Conservation (phyloP, 2,329 filamentous ascomycete genomes). For the Cercospora sp. region DNA sequence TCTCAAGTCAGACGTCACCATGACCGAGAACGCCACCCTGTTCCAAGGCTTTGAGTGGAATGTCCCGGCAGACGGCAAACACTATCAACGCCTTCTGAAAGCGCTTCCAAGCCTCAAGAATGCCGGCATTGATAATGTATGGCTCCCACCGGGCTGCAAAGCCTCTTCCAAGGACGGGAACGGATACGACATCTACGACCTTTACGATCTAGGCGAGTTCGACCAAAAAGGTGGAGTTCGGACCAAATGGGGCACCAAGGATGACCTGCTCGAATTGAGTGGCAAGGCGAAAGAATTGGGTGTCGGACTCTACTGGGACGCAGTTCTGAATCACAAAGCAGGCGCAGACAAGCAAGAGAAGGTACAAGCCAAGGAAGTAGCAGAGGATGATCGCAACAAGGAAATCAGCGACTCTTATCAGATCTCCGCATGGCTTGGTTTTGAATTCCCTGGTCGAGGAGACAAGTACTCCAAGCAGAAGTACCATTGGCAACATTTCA, state of each 20-base stretch:
- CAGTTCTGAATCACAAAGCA: slow-evolving; percentile 70
- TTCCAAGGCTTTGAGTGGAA: slow-evolving; percentile 74
- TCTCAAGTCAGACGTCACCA: neutral
- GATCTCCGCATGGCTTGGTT: slow-evolving; percentile 67
- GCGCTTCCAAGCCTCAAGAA: slow-evolving; percentile 57
- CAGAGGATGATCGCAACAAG: slow-evolving; percentile 39
- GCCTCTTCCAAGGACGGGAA: slow-evolving; percentile 59
- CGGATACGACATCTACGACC: slow-evolving; percentile 62
- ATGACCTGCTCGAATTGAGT: slow-evolving; percentile 57
- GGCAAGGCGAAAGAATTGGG: slow-evolving; percentile 54
- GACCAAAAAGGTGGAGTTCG: slow-evolving; percentile 62
- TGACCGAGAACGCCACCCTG: slow-evolving; percentile 50
- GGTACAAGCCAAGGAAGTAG: slow-evolving; percentile 62
- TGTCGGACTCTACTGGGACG: slow-evolving; percentile 65
- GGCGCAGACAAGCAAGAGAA: slow-evolving; percentile 65
- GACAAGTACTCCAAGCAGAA: slow-evolving; percentile 61
- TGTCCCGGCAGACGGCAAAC: slow-evolving; percentile 60
- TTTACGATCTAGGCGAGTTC: slow-evolving; percentile 61
- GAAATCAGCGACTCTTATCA: slow-evolving; percentile 36
- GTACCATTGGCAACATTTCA: slow-evolving; percentile 68
- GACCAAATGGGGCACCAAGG: slow-evolving; percentile 69
- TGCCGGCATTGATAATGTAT: slow-evolving; percentile 62
- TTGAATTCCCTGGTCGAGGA: slow-evolving; percentile 62
- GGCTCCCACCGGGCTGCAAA: slow-evolving; percentile 71
- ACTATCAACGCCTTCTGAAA: slow-evolving; percentile 60